Percentiles rank a stretch among this genome's conserved stretches.
Evolutionary conservation across 2,329 filamentous ascomycete species (phyloP).

Genomic region (Colletotrichum sp.): DNA sequence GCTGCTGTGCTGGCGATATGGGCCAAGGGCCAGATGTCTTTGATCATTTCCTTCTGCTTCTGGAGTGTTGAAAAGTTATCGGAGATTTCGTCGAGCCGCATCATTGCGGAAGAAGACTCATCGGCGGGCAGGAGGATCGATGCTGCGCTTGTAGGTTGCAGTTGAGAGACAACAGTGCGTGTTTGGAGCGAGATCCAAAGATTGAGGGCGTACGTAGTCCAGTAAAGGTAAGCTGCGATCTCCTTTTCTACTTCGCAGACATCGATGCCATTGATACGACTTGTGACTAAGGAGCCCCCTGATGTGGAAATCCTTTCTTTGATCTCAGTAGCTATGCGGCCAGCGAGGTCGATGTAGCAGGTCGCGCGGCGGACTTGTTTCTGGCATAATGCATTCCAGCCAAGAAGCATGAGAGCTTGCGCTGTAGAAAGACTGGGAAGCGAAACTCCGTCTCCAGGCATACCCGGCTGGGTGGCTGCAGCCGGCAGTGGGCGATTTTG

Average conservation of each 20-base stretch:
- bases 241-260: conserved; percentile 45
- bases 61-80: conserved; percentile 41
- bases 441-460: neutral
- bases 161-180: conserved; percentile 15
- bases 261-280: conserved; percentile 45
- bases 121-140: neutral
- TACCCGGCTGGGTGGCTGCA: neutral
- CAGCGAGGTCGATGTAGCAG: neutral
- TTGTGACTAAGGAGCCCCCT: conserved; percentile 23
- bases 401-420: neutral
- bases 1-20: conserved; percentile 34
- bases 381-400: neutral
- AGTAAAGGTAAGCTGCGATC: conserved; percentile 42
- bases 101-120: neutral
- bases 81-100: conserved; percentile 34
- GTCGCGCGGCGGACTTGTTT: neutral
- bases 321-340: neutral
- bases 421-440: neutral
- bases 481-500: neutral
- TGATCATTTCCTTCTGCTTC: conserved; percentile 36
- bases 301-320: neutral
- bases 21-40: conserved; percentile 39
- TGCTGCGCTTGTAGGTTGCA: neutral
- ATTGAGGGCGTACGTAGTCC: conserved; percentile 42
- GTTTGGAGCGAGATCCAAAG: conserved; percentile 43